Conservation (phyloP, 495 filamentous ascomycete genomes). For the Apiosordaria backusii region DNA sequence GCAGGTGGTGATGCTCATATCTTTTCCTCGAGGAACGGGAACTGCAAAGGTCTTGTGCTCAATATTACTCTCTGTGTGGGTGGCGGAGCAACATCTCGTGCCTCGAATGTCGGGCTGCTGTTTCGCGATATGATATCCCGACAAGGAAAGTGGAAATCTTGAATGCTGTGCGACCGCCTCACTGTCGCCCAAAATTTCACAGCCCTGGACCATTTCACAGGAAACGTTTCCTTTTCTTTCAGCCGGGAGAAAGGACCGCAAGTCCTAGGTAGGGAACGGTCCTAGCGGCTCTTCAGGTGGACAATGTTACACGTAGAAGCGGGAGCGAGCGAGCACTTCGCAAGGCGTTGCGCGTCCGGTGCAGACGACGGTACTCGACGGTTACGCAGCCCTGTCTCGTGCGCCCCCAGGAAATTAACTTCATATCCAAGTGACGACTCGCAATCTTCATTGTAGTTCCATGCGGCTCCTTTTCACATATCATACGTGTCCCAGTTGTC, state of each 20-base stretch:
- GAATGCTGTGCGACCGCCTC: background rate
- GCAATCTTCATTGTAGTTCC: background rate
- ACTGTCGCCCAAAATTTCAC: background rate
- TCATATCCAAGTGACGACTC: background rate
- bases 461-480: background rate
- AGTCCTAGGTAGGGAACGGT: background rate
- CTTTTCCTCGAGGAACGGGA: background rate
- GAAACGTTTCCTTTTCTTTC: background rate
- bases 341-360: constrained; percentile 24
- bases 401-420: constrained; percentile 9
- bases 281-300: constrained; percentile 1
- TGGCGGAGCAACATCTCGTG: background rate
- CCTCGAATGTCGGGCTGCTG: background rate
- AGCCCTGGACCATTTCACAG: background rate
- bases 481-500: background rate
- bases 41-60: background rate
- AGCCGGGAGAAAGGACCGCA: constrained; percentile 5
- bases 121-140: background rate
- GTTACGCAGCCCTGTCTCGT: constrained; percentile 1
- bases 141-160: background rate
- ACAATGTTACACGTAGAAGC: constrained; percentile 1
- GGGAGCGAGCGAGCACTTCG: constrained; percentile 5
- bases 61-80: background rate
- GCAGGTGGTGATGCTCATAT: background rate
- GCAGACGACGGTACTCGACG: background rate